phyloP scores from a whole-genome alignment of 148 eudicot genomes.

The Chenopodium suecicum region DNA sequence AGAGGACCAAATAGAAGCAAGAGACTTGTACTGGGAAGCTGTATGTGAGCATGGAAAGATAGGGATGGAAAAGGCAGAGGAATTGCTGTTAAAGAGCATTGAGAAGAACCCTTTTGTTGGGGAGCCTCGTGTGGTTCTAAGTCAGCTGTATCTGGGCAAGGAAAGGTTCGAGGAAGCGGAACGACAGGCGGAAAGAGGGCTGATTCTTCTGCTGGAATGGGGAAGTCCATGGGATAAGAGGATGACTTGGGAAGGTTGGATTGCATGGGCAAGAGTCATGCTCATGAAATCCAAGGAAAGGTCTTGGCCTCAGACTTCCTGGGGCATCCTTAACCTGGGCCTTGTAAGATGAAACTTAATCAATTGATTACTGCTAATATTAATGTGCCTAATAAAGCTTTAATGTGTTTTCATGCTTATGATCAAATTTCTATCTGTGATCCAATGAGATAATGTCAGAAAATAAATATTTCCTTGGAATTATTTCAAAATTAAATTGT shows the following conservation, averaged over 20 bases:
- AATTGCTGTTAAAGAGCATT: slow-evolving; percentile 45
- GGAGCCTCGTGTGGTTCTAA: slow-evolving; percentile 76
- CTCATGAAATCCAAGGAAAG: slow-evolving; percentile 76
- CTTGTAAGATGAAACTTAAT: slow-evolving; percentile 42
- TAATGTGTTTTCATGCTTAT: not conserved
- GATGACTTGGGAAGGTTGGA: slow-evolving; percentile 96
- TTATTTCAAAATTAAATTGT: not conserved
- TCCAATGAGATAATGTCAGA: not conserved
- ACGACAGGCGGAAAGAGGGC: slow-evolving; percentile 55
- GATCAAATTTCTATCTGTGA: too few species aligned
- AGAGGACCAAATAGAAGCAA: slow-evolving; percentile 51
- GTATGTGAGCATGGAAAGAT: slow-evolving; percentile 43
- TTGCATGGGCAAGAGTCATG: slow-evolving; percentile 89
- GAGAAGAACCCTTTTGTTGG: slow-evolving; percentile 86
- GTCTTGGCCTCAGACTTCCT: slow-evolving; percentile 75
- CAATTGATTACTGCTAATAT: too few species aligned
- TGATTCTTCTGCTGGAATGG: slow-evolving; percentile 70
- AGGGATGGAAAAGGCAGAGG: slow-evolving; percentile 48
- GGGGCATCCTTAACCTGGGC: slow-evolving; percentile 90
- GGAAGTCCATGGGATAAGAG: slow-evolving; percentile 98
- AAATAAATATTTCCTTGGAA: not conserved
- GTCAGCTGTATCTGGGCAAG: slow-evolving; percentile 55
- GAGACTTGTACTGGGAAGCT: slow-evolving; percentile 92
- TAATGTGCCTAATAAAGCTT: not conserved
- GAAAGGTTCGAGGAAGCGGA: slow-evolving; percentile 77